Base-by-base conservation (phyloP, 495 filamentous ascomycete species). In the Sporormia fimetaria region DNA sequence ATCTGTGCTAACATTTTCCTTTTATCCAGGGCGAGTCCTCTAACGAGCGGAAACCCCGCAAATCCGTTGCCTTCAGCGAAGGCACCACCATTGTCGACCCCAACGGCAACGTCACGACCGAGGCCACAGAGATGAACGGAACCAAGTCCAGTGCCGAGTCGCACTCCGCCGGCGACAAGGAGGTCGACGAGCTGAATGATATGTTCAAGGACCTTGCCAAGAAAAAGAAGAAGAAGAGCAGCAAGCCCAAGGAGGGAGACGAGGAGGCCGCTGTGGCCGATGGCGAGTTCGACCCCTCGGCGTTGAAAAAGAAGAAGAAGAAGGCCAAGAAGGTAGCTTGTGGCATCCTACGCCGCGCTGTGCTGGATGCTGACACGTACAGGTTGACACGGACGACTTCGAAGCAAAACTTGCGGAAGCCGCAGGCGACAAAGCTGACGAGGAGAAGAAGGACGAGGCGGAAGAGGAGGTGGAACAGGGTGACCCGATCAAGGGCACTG, bases 271-370 rank as follows among this genome's bases (percentile, higher is more conserved):
- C 75, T 48, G 75, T 67, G 14, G 79, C 67, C 26, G 70, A 83
- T 44, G 73, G 65, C 51, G 75, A 80, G 38, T 69, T 88, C 53
- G 83, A 92, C 64, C 73, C 82, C 21, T 72, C 75, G 39, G 68
- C 70, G 18, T 67, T 92, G 67, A 93, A 93, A 68, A 94, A 94
- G 62, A 94, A 86, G 64, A 88, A 93, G 72, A 93, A 94, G 77
- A 88, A 84, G 75, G 88, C 88, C 76, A 55, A 67, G 21, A 33
- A n/a, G n/a, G n/a, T n/a, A n/a, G n/a, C n/a, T n/a, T n/a, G n/a
- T n/a, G n/a, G n/a, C n/a, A n/a, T n/a, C n/a, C n/a, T 34, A 14
- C 21, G 15, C 11, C 15, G 12, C 31, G 58, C 84, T 82, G 67
- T 70, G 67, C 70, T 35, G 68, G 67, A 37, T 29, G 21, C 31